Percentiles rank a stretch among this genome's conserved stretches.
Evolutionary conservation across 208 protist genomes (phyloP).

Genomic region (Leptomonas seymouri): DNA sequence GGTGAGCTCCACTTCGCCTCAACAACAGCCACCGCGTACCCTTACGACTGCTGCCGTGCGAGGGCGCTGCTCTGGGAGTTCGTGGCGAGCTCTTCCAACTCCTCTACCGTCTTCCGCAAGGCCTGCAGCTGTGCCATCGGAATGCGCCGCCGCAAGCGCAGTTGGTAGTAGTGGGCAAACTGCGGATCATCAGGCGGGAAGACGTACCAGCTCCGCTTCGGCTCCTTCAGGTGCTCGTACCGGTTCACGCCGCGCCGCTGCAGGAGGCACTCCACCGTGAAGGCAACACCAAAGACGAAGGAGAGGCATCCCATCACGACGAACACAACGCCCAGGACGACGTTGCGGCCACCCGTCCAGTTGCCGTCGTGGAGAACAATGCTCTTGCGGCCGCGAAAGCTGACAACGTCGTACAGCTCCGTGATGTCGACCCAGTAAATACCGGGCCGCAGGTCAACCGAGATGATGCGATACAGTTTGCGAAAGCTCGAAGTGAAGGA

Average conservation of each 20-base stretch:
- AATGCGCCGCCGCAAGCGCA: constrained; percentile 57
- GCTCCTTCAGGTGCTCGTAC: constrained; percentile 38
- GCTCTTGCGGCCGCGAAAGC: constrained; percentile 94
- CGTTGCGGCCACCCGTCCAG: constrained; percentile 60
- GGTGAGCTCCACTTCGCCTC: background rate
- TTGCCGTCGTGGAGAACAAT: constrained; percentile 90
- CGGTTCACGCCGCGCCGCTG: constrained; percentile 32
- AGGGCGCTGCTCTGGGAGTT: constrained; percentile 1
- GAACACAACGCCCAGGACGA: constrained; percentile 58
- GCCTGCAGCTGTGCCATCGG: constrained; percentile 50
- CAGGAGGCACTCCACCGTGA: constrained; percentile 56
- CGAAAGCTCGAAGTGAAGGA: constrained; percentile 94
- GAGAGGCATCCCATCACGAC: constrained; percentile 58
- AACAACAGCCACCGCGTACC: constrained; percentile 1
- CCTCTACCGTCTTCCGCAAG: constrained; percentile 40
- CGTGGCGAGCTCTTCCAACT: constrained; percentile 15
- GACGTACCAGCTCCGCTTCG: constrained; percentile 68
- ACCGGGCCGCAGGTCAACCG: constrained; percentile 65
- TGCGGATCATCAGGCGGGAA: constrained; percentile 47
- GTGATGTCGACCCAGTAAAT: constrained; percentile 83
- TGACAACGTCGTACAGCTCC: constrained; percentile 94
- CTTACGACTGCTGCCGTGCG: background rate
- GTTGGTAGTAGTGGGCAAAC: constrained; percentile 69
- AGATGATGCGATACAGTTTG: constrained; percentile 97
- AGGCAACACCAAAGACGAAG: constrained; percentile 61